Evolutionary conservation across 495 filamentous ascomycete species (phyloP).

Genomic region (Cladorrhinum samala): DNA sequence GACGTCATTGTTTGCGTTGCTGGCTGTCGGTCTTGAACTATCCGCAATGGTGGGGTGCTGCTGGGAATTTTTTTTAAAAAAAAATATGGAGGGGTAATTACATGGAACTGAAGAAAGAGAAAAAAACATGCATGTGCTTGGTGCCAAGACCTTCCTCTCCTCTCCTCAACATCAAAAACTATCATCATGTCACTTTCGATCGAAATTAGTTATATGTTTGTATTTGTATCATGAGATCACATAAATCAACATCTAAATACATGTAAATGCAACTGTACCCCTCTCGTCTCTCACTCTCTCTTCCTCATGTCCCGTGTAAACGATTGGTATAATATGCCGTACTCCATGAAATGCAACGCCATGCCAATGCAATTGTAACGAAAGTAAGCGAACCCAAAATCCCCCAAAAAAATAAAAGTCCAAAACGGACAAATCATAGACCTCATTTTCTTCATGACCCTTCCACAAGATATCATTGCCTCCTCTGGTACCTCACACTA

Average conservation of each 20-base stretch:
- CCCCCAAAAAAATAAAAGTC: neutral
- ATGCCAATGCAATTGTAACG: neutral
- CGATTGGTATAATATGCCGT: slow-evolving; percentile 1
- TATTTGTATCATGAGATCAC: too few species aligned
- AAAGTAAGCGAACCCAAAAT: neutral
- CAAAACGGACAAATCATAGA: neutral
- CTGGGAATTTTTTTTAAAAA: neutral
- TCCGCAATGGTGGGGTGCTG: neutral
- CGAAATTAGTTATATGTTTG: neutral
- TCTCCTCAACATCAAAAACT: too few species aligned
- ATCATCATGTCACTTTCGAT: too few species aligned
- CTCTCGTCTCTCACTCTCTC: too few species aligned
- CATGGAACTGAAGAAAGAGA: too few species aligned
- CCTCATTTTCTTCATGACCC: too few species aligned
- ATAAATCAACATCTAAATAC: neutral
- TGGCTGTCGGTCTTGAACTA: neutral
- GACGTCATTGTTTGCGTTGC: slow-evolving; percentile 12
- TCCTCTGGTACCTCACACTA: neutral
- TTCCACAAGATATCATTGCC: too few species aligned
- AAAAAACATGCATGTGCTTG: too few species aligned
- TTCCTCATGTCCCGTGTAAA: too few species aligned
- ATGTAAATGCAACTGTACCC: neutral
- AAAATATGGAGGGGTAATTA: neutral
- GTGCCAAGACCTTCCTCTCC: too few species aligned
- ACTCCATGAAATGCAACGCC: neutral